Evolutionary conservation across 2,329 filamentous ascomycete species (phyloP).

Genomic region (Alternaria ethzedia): DNA sequence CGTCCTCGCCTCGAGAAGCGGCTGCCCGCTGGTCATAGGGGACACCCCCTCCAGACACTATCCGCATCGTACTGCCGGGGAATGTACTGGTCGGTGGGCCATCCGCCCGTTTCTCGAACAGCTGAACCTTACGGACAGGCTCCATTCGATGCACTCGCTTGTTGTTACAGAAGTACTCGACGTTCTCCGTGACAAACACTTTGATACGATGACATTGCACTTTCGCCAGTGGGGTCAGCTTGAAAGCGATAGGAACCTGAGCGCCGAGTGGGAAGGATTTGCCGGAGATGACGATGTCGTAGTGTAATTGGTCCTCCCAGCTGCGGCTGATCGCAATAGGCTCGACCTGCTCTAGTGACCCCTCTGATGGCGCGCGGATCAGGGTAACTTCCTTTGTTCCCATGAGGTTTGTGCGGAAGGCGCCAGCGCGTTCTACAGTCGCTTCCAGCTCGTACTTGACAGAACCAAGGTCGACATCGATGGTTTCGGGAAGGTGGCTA

Average conservation of each 20-base stretch:
- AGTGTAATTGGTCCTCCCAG: conserved; percentile 95
- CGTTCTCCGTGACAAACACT: conserved; percentile 86
- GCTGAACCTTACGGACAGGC: conserved; percentile 79
- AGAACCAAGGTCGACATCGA: conserved; percentile 82
- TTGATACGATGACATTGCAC: conserved; percentile 93
- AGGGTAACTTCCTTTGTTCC: conserved; percentile 82
- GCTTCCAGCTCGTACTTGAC: conserved; percentile 90
- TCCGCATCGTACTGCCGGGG: conserved; percentile 75
- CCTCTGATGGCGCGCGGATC: conserved; percentile 83
- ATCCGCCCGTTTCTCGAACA: conserved; percentile 89
- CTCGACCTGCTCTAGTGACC: conserved; percentile 88
- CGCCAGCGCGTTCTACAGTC: conserved; percentile 81
- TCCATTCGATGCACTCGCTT: conserved; percentile 85
- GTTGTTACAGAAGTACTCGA: conserved; percentile 89
- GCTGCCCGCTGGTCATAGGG: conserved; percentile 66
- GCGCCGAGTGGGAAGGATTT: conserved; percentile 91
- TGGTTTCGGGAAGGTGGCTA: conserved; percentile 79
- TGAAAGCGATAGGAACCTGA: conserved; percentile 91
- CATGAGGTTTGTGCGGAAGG: conserved; percentile 86
- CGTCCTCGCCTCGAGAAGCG: conserved; percentile 62
- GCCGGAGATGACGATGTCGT: conserved; percentile 94
- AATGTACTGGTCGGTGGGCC: conserved; percentile 75
- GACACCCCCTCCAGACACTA: conserved; percentile 81
- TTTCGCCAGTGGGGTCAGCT: conserved; percentile 89
- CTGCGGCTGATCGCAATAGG: conserved; percentile 92